phyloP scores from a whole-genome alignment of 495 filamentous ascomycete species.

The Articulospora tetracladia region DNA sequence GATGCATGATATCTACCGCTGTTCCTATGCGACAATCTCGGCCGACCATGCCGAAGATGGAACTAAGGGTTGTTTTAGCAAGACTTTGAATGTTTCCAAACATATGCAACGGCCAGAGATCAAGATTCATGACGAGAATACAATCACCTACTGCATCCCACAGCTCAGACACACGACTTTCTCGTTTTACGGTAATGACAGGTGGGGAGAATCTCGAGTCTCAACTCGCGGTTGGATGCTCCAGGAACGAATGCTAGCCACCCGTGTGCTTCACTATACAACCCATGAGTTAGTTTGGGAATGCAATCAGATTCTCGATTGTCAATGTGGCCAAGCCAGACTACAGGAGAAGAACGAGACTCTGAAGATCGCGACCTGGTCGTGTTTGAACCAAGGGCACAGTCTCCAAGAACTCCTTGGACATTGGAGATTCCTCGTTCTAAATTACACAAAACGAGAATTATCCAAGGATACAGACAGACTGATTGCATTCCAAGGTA shows the following conservation, averaged over 20 bases:
- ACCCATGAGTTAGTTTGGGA: slow-evolving; percentile 16
- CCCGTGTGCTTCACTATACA: slow-evolving; percentile 17
- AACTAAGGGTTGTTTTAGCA: background rate
- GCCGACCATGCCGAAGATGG: background rate
- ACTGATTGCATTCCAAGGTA: background rate
- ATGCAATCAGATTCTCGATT: slow-evolving; percentile 3
- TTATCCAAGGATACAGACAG: background rate
- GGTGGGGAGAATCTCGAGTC: background rate
- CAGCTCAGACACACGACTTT: too few species aligned
- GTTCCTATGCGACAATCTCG: slow-evolving; percentile 4
- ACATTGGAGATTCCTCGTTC: background rate
- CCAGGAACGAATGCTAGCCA: slow-evolving; percentile 19
- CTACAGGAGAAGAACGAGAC: background rate
- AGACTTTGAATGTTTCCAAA: background rate
- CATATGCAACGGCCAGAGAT: background rate
- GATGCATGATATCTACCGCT: slow-evolving; percentile 29
- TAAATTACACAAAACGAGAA: background rate
- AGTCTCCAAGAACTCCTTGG: background rate
- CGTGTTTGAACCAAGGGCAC: background rate
- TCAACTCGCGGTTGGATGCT: slow-evolving; percentile 18
- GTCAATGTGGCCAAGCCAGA: background rate
- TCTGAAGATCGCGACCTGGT: background rate
- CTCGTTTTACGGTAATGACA: background rate
- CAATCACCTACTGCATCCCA: background rate
- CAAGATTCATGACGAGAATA: background rate